Evolutionary conservation across 441 rosid genomes (phyloP).

Genomic region (Gossypium schwendimanii): DNA sequence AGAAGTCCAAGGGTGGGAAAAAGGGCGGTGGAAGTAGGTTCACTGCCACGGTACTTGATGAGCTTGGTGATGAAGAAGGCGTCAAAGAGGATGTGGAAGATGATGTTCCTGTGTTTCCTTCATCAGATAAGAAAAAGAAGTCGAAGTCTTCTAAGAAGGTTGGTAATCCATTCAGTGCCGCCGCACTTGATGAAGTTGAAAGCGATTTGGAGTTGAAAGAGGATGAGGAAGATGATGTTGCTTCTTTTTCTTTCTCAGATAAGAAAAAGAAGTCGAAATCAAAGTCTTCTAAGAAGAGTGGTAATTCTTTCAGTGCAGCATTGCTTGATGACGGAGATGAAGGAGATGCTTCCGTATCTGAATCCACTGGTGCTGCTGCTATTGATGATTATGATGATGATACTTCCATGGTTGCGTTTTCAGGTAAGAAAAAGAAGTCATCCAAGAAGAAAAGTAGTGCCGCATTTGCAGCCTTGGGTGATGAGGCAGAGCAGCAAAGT

Average conservation of each 20-base stretch:
- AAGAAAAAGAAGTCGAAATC: conserved; percentile 71
- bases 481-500: conserved; percentile 18
- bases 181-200: conserved; percentile 28
- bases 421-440: conserved; percentile 75
- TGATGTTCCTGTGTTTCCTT: conserved; percentile 37
- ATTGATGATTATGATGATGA: conserved; percentile 42
- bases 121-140: conserved; percentile 78
- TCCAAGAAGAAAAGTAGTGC: conserved; percentile 58
- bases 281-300: conserved; percentile 50
- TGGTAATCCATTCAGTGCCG: neutral
- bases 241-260: conserved; percentile 47
- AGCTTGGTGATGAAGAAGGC: conserved; percentile 25
- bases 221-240: conserved; percentile 42
- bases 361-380: conserved; percentile 17
- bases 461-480: conserved; percentile 28
- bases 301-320: conserved; percentile 36
- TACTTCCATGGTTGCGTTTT: conserved; percentile 30
- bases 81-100: conserved; percentile 38
- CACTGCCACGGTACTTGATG: conserved; percentile 21
- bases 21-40: conserved; percentile 35
- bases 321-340: conserved; percentile 50
- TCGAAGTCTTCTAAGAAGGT: neutral
- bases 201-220: conserved; percentile 24
- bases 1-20: conserved; percentile 51
- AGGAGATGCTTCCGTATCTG: conserved; percentile 31